phyloP scores from a whole-genome alignment of 2,329 filamentous ascomycete species.

The Aspergillus sp. region DNA sequence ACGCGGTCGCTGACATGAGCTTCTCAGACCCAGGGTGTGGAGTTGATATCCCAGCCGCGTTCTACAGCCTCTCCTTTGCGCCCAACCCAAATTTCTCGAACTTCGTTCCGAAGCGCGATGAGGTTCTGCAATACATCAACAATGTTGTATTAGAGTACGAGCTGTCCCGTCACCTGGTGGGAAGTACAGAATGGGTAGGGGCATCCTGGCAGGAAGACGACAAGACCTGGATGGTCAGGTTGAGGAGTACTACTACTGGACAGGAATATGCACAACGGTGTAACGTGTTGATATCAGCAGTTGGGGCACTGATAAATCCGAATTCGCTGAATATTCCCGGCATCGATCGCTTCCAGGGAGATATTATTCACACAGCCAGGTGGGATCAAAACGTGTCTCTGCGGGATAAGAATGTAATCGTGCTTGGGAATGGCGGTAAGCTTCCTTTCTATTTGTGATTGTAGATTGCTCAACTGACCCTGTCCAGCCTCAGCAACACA shows the following conservation, averaged over 20 bases:
- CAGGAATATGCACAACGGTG: constrained; percentile 7
- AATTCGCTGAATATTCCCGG: constrained; percentile 8
- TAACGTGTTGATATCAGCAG: constrained; percentile 16
- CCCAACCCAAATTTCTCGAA: constrained; percentile 14
- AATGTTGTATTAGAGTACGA: neutral
- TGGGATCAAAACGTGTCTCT: constrained; percentile 10
- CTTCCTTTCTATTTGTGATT: too few relatives aligned
- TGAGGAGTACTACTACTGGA: constrained; percentile 7
- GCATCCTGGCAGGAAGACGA: constrained; percentile 14
- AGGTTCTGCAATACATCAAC: constrained; percentile 15
- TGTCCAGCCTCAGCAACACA: constrained; percentile 18
- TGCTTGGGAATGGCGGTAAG: constrained; percentile 21
- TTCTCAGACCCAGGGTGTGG: constrained; percentile 16
- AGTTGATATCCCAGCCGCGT: constrained; percentile 17
- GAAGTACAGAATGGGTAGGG: constrained; percentile 12
- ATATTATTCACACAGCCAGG: constrained; percentile 18
- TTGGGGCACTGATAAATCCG: constrained; percentile 16
- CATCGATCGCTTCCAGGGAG: constrained; percentile 9
- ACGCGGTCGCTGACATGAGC: neutral
- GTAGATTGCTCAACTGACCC: too few relatives aligned
- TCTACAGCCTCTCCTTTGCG: constrained; percentile 18
- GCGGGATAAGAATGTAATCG: constrained; percentile 13
- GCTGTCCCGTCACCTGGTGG: constrained; percentile 8
- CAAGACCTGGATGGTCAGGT: constrained; percentile 11
- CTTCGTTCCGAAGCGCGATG: constrained; percentile 9